Evolutionary conservation across 2,329 filamentous ascomycete genomes (phyloP).

Genomic region (Cladosporium halotolerans): DNA sequence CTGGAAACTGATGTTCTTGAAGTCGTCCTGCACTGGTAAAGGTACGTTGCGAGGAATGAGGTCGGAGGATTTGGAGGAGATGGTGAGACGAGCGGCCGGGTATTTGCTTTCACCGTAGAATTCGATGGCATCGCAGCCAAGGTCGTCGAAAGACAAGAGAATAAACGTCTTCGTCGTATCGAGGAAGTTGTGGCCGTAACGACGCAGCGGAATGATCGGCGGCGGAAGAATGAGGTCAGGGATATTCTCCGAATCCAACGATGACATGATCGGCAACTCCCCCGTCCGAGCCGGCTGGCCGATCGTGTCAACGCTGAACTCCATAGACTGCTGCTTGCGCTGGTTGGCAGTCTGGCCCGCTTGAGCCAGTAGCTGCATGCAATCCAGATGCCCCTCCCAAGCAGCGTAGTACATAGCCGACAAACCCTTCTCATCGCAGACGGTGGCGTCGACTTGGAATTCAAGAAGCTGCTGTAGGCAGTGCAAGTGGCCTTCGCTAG

Average conservation of each 20-base stretch:
- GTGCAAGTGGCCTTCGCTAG: slow-evolving; percentile 88
- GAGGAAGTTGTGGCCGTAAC: slow-evolving; percentile 97
- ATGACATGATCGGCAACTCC: slow-evolving; percentile 19
- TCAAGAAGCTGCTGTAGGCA: slow-evolving; percentile 78
- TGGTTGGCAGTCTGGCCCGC: slow-evolving; percentile 25
- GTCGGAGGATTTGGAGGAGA: slow-evolving; percentile 93
- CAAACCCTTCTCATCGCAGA: slow-evolving; percentile 84
- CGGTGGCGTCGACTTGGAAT: slow-evolving; percentile 69
- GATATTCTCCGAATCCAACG: slow-evolving; percentile 71
- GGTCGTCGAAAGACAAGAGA: slow-evolving; percentile 80
- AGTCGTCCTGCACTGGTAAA: slow-evolving; percentile 92
- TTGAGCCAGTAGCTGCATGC: slow-evolving; percentile 78
- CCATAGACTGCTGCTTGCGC: slow-evolving; percentile 14
- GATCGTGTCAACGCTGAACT: slow-evolving; percentile 29
- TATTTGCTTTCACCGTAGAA: slow-evolving; percentile 98
- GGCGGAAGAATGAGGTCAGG: slow-evolving; percentile 87
- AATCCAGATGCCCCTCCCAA: slow-evolving; percentile 93
- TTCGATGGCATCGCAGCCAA: slow-evolving; percentile 67
- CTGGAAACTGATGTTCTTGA: slow-evolving; percentile 88
- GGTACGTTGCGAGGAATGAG: slow-evolving; percentile 94
- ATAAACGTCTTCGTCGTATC: slow-evolving; percentile 90
- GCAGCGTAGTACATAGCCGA: slow-evolving; percentile 97
- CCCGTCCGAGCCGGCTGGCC: slow-evolving; percentile 51
- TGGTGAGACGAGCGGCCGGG: slow-evolving; percentile 86
- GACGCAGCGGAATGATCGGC: slow-evolving; percentile 86